These are phyloP conservation scores for Backusella luteola DNA, from an alignment of 192 early-diverging fungal species.

Conservation along the genomic window DNA sequence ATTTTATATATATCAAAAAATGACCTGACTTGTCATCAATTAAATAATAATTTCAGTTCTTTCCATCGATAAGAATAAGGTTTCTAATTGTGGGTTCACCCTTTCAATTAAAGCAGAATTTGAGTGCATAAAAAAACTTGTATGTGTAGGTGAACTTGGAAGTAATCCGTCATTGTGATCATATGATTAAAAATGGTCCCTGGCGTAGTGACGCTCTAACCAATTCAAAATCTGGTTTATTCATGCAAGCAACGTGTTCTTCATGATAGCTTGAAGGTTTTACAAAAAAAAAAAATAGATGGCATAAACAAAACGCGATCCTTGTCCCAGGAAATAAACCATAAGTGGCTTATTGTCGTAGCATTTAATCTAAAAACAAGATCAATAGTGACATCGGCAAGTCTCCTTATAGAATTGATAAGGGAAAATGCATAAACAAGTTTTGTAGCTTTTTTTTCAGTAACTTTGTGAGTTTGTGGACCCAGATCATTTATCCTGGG, in stretches of 20 bases:
- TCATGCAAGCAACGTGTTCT: not conserved
- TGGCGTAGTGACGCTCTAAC: no score
- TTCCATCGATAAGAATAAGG: not conserved
- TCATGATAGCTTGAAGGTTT: not conserved
- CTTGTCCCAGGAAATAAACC: not conserved
- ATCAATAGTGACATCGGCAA: not conserved
- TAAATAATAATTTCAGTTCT: not conserved
- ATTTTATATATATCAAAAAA: not conserved
- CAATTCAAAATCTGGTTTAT: not conserved
- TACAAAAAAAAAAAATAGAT: not conserved
- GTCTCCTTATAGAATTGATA: conserved; percentile 8
- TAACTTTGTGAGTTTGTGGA: conserved; percentile 67
- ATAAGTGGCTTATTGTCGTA: not conserved
- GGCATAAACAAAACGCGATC: not conserved
- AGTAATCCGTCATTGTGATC: not conserved
- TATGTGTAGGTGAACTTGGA: not conserved
- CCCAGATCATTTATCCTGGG: conserved; percentile 84
- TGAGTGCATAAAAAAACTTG: no score
- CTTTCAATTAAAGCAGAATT: not conserved
- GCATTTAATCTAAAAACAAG: not conserved
- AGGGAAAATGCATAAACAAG: not conserved
- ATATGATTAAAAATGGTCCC: not conserved
- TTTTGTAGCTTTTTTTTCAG: not conserved
- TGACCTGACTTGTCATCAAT: not conserved
- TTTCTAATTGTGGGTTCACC: not conserved